These are phyloP conservation scores for Starmera dryadoides DNA, from an alignment of 805 yeast genomes.

Conservation along the genomic window DNA sequence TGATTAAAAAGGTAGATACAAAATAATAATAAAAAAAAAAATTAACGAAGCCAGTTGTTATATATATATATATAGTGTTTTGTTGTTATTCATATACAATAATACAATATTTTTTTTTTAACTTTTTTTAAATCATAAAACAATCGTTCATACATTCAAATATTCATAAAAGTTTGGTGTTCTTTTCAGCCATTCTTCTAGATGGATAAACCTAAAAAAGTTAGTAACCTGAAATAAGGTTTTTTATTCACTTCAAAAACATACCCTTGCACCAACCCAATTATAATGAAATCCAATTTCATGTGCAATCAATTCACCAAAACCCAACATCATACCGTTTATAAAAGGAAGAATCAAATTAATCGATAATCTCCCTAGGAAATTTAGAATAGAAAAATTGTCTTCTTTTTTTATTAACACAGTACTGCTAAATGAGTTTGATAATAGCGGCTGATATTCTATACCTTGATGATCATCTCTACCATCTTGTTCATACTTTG, in stretches of 20 bases:
- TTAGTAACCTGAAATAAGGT: slow-evolving; percentile 7
- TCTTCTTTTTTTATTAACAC: neutral
- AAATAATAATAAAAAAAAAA: too few relatives aligned
- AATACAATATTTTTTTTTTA: too few relatives aligned
- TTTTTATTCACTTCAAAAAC: slow-evolving; percentile 8
- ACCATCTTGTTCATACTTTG: neutral
- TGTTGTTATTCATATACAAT: too few relatives aligned
- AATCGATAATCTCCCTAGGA: slow-evolving; percentile 40
- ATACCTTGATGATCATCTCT: neutral
- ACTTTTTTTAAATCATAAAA: too few relatives aligned
- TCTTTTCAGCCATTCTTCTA: slow-evolving; percentile 20
- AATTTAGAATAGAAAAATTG: neutral
- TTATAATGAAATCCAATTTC: slow-evolving; percentile 79
- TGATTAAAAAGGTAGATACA: too few relatives aligned
- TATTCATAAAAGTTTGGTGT: slow-evolving; percentile 8
- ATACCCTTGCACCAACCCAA: slow-evolving; percentile 66
- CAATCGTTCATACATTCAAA: too few relatives aligned
- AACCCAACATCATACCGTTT: slow-evolving; percentile 93
- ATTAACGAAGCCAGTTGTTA: too few relatives aligned
- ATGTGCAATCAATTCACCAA: slow-evolving; percentile 92
- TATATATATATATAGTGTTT: too few relatives aligned
- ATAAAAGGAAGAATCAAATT: slow-evolving; percentile 81
- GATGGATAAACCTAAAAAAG: slow-evolving; percentile 24
- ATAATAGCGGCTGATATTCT: too few relatives aligned
- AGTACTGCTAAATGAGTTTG: too few relatives aligned